Evolutionary conservation across 306 rosid genomes (phyloP).

Genomic region (Ochetophila trinervis): DNA sequence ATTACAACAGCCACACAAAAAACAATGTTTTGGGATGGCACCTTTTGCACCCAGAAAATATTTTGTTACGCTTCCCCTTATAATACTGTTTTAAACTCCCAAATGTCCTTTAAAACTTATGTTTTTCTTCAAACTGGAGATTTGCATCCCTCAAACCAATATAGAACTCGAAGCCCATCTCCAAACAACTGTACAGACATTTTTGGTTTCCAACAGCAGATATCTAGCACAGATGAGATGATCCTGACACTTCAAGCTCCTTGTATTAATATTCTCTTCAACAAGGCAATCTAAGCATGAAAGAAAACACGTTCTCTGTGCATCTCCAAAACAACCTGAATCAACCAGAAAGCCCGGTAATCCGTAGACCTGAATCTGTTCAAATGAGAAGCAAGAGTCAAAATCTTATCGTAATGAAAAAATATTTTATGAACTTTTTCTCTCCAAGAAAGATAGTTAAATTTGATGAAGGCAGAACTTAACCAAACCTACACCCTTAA

Average conservation of each 20-base stretch:
- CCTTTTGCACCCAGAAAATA: conserved; percentile 5
- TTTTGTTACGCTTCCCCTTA: neutral
- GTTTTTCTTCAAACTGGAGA: neutral
- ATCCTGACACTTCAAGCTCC: conserved; percentile 19
- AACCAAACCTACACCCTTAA: too few relatives aligned
- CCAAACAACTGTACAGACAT: too few relatives aligned
- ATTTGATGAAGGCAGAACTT: too few relatives aligned
- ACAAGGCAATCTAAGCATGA: conserved; percentile 21
- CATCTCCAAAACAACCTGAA: conserved; percentile 8
- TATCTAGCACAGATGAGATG: conserved; percentile 7
- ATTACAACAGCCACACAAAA: conserved; percentile 1
- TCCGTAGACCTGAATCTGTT: conserved; percentile 11
- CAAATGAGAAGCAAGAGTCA: neutral
- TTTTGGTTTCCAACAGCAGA: conserved; percentile 8
- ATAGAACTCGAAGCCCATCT: too few relatives aligned
- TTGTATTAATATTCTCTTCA: neutral
- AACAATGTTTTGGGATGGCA: neutral
- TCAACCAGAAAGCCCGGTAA: conserved; percentile 12
- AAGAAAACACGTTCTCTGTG: conserved; percentile 14
- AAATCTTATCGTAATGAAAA: neutral
- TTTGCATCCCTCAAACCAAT: too few relatives aligned
- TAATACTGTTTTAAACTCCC: neutral
- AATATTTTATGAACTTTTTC: too few relatives aligned
- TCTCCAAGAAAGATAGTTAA: too few relatives aligned
- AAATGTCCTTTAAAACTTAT: neutral